phyloP scores from a whole-genome alignment of 371 early-diverging fungal species.

The Lichtheimia ramosa region DNA sequence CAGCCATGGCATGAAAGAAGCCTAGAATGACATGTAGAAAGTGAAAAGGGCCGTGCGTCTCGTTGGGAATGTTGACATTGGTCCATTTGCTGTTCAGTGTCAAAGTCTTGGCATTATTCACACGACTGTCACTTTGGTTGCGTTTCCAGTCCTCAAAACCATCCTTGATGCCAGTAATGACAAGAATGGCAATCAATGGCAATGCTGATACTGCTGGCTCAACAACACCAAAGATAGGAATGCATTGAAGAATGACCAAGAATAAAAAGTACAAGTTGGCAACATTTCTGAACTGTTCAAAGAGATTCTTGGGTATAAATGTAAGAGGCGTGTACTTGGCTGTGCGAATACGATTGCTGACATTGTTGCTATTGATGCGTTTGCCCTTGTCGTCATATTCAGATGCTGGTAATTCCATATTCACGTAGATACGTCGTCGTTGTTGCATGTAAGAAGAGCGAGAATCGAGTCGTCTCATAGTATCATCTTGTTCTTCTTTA shows the following conservation, averaged over 20 bases:
- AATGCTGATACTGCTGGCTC: constrained; percentile 79
- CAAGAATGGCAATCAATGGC: constrained; percentile 81
- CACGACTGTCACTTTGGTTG: constrained; percentile 76
- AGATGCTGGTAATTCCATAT: constrained; percentile 28
- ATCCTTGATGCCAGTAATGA: constrained; percentile 90
- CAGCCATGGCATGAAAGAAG: constrained; percentile 29
- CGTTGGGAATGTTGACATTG: constrained; percentile 50
- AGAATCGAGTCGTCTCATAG: constrained; percentile 34
- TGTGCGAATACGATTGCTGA: constrained; percentile 73
- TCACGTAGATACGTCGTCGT: constrained; percentile 40
- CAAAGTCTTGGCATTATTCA: constrained; percentile 60
- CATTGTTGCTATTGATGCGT: constrained; percentile 17
- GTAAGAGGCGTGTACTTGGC: constrained; percentile 83
- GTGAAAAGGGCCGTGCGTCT: constrained; percentile 21
- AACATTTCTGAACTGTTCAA: constrained; percentile 88
- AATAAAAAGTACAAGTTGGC: constrained; percentile 94
- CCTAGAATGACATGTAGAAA: constrained; percentile 27
- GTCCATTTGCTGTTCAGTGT: constrained; percentile 50
- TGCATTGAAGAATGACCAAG: constrained; percentile 80
- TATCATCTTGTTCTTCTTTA: constrained; percentile 11
- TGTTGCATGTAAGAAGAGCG: constrained; percentile 46
- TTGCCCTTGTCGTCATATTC: constrained; percentile 30
- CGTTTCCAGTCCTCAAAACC: constrained; percentile 93
- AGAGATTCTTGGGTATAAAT: constrained; percentile 92
- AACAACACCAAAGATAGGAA: constrained; percentile 71